Base-by-base conservation (phyloP, 495 filamentous ascomycete species). In the Tuber borchii region DNA sequence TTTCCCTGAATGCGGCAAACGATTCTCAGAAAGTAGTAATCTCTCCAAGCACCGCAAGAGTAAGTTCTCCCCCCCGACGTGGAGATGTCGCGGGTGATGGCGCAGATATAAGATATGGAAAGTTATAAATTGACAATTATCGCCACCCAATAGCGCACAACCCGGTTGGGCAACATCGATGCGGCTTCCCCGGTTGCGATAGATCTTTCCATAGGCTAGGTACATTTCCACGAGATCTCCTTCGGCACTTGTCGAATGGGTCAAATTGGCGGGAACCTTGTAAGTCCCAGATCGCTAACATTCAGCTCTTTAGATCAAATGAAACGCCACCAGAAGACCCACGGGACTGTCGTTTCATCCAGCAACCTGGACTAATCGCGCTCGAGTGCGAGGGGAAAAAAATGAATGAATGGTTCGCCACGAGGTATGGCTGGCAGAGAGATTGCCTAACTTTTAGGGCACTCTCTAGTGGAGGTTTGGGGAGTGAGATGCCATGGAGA, bases 141-240 rank as follows among this genome's bases (percentile, higher is more conserved):
- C 88, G 89, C 73, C 86, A 87, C 72, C 84, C 8, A 85, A 88
- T 74, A 87, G 87, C 46, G 82, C 86, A 78, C 83, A 85, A 83
- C 74, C 78, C 79, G 1, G 72, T 83, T 72, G 87, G 86, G n/a
- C 82, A 84, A 19, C 87, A 87, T 76, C 83, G 77, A 10, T 90
- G 88, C 71, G 77, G 80, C 0, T 83, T 85, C 31, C 78, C 82
- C 14, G 85, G 85, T 40, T 90, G 89, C 72, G 82, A 83, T 22
- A 87, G 86, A 75, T 82, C 85, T n/a, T 90, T 90, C 69, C 86
- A 87, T 76, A 84, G 89, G 10, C 84, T 87, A 74, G 88, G 89
- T 83, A 88, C 87, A 78, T 84, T 88, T n/a, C 83, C 85, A 9
- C 80, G 85, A 20, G 86, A 88, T 79, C 40, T 73, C 40, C 43